Base-by-base conservation (phyloP, 2,329 filamentous ascomycete species). In the Ustulina deusta region DNA sequence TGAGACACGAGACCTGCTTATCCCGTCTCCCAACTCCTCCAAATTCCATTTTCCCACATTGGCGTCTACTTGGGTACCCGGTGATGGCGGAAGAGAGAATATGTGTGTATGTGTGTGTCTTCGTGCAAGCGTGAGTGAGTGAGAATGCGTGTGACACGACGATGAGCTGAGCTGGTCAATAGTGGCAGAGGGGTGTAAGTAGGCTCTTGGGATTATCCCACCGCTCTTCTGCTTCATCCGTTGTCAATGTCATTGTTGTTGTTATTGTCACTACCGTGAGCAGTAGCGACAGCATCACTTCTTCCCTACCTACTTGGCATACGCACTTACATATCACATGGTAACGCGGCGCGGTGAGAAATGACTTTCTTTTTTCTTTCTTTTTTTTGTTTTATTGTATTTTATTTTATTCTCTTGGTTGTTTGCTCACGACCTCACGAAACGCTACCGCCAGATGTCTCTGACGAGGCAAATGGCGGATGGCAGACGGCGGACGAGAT, bases 361-460 rank as follows among this genome's bases (percentile, higher is more conserved):
- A 52, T 20, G n/a, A 22, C 17, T 49, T 44, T 38, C 22, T 22
- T 20, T 34, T 56, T 32, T 36, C 27, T 27, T 17, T 60, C 27
- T 40, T 51, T 34, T 6, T 34, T n/a, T 27, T 27, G 11, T 34
- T 36, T 51, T 22, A 29, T 6, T 42, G 7, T 13, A 6, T 44
- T 40, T 36, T 44, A 17, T 42, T 42, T 49, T 34, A 13, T 34
- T 11, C 40, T 40, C n/a, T 60, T 10, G 22, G 36, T 42, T 49
- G 51, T 44, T 59, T 51, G 49, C 27, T 46, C 20, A 60, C 51
- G 48, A 62, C 25, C 44, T 66, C 60, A 54, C 40, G 25, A 64
- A 64, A 49, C 63, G 61, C 66, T 62, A 69, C 66, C 54, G 63
- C 66, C 55, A 49, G 44, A 69, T 62, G 48, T 54, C 36, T 61